Percentiles rank a stretch among this genome's conserved stretches.
These are phyloP conservation scores for Serendipita sp. DNA, from an alignment of 768 basidiomycete genomes.

Conservation along the genomic window DNA sequence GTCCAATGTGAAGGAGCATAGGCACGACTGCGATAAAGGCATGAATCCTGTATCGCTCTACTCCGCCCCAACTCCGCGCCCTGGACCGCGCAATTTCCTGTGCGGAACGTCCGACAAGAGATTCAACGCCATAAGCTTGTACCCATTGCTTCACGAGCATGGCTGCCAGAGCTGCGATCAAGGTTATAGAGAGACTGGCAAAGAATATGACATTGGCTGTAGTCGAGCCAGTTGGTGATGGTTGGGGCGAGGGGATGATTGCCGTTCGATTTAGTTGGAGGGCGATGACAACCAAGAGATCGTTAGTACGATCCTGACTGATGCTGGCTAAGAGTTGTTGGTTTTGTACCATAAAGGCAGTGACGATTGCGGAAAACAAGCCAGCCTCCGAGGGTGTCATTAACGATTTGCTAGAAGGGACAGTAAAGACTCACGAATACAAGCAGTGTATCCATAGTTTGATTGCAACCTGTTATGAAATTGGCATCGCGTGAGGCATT, in stretches of 20 bases:
- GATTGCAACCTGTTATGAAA: no score
- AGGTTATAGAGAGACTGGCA: background rate
- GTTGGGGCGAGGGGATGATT: background rate
- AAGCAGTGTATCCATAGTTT: no score
- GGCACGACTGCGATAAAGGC: background rate
- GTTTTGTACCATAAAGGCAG: conserved; percentile 1
- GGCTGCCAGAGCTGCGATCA: background rate
- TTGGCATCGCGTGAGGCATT: no score
- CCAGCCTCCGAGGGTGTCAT: background rate
- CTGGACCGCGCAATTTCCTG: background rate
- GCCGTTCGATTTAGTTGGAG: background rate
- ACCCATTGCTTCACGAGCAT: conserved; percentile 8
- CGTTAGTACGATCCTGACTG: background rate
- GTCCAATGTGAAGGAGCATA: conserved; percentile 4
- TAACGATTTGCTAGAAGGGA: no score
- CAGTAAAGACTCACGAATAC: no score
- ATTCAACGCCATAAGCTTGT: background rate
- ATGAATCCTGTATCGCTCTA: background rate
- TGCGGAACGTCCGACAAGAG: background rate
- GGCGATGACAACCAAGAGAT: background rate
- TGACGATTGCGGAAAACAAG: conserved; percentile 4
- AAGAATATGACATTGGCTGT: background rate
- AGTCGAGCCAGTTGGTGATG: background rate
- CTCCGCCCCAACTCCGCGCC: no score
- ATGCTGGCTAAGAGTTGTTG: background rate